Evolutionary conservation across 1,139 yeast genomes (phyloP), one percentile per base, ranked within the genome.

Genomic region (Hyphopichia pseudoburtonii): DNA sequence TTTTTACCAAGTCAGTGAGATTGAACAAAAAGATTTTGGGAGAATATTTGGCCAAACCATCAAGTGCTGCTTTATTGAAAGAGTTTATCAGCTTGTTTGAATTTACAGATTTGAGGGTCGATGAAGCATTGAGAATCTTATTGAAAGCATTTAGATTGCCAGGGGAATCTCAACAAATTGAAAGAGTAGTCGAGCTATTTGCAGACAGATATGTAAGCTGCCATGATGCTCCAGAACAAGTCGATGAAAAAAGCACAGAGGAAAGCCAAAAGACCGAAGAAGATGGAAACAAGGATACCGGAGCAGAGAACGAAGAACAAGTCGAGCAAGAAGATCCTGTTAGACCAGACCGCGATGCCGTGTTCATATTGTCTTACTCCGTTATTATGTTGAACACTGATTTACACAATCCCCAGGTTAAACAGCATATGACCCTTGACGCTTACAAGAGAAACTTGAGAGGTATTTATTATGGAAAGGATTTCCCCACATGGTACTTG

Each of bases 101-200:
- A 44, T 92, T 90, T 54, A 64, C 72, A 26, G 83, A 78, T 12
- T 68, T 86, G 48, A 74, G 98, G 51, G 89, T 94, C 2, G 98
- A 94, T 60, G 97, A 92, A 59, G 97, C 97, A 0, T 69, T 94
- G 40, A 74, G 99, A 50, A 75, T 87, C 37, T 62, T 94, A 44
- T 70, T 94, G 47, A 85, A 87, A 37, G 76, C 86, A 12, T 92
- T 94, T 56, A 78, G 99, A 59, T 72, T 94, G 38, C 98, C 98
- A 0, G 99, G 99, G 35, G 99, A 94, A 62, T 83, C 97, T 0
- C 97, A 89, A 54, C 96, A 88, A 57, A 92, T 94, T 57, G 97
- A 90, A 58, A 76, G 96, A 53, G 78, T 92, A 15, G 86, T 94
- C 30, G 97, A 90, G 52, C 72, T 79, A 16, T 92, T 94, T 62